A percentile compares a stretch with the other conserved stretches of the same genome.
These are phyloP conservation scores for Rosa persica DNA, from an alignment of 306 rosid species.

Conservation along the genomic window DNA sequence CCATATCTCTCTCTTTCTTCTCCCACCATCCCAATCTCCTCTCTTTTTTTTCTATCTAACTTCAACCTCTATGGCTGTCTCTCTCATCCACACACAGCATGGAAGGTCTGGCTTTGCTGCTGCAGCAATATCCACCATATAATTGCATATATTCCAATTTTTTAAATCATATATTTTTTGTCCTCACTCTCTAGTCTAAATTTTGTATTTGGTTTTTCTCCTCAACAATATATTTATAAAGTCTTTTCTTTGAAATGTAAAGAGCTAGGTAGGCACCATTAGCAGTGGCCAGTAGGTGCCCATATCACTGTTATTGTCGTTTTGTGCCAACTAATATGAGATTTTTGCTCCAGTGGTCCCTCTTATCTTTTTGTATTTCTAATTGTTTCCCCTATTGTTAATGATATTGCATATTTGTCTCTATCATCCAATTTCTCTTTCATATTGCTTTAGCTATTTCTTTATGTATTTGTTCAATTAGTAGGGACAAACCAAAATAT, in stretches of 20 bases:
- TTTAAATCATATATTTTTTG: background rate
- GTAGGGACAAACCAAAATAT: background rate
- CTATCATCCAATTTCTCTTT: background rate
- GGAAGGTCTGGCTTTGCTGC: conserved; percentile 51
- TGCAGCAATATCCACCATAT: conserved; percentile 45
- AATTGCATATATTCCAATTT: conserved; percentile 31
- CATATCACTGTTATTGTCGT: conserved; percentile 40
- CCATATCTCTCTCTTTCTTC: conserved; percentile 13
- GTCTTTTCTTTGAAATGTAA: background rate
- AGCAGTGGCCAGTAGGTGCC: conserved; percentile 27
- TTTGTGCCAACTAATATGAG: conserved; percentile 29
- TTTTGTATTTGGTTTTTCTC: conserved; percentile 5
- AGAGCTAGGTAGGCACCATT: conserved; percentile 24
- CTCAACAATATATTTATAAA: background rate
- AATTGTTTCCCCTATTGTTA: conserved; percentile 11
- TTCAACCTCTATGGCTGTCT: conserved; percentile 21
- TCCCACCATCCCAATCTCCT: conserved; percentile 15
- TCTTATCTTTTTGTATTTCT: conserved; percentile 20
- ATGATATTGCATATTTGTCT: conserved; percentile 15
- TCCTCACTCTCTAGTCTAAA: conserved; percentile 14
- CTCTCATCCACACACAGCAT: conserved; percentile 39
- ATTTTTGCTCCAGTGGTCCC: conserved; percentile 29
- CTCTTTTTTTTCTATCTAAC: conserved; percentile 17
- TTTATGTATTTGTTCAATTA: background rate
- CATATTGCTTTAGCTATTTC: background rate